Evolutionary conservation across 805 yeast species (phyloP), one percentile per base, ranked within the genome.

Genomic region (Nakazawaea holstii): DNA sequence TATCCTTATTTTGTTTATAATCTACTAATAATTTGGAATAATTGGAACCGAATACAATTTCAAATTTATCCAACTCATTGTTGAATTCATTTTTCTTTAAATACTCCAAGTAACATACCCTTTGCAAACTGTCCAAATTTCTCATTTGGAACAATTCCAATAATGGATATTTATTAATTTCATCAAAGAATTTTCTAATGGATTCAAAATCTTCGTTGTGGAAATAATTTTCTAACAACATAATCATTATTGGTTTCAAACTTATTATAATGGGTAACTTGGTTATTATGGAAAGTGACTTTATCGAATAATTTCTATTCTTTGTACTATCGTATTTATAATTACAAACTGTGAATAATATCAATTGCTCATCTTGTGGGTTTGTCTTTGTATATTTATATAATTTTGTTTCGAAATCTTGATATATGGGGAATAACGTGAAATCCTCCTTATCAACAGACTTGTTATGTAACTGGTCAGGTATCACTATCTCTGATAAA

Each of bases 401-500:
- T 11, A 49, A 27, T 2, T 58, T 55, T 4, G 58, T 39, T 5
- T 39, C 27, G 2, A 45, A 29, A 41, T 60, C 55, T 4, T 66
- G 61, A 59, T 72, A 80, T 9, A 84, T 59, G 13, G 82, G 69
- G 52, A 82, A 76, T 7, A 76, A 58, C 0, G 87, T 80, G 53
- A 69, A 80, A 57, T 82, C 84, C 48, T 80, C 81, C n/a, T 65
- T 71, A 39, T 77, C 65, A 39, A 74, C 69, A 20, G 54, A 59
- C 41, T 66, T 66, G 35, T 63, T 66, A 53, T 83, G 82, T 41
- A 78, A 68, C 55, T 79, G 84, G 52, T 77, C 78, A 0, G 87
- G 86, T 8, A 84, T 67, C 79, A 82, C 74, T 35, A 82, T 56
- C 55, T 77, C 84, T 2, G 84, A 77, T 41, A 76, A 55, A 43